These are phyloP conservation scores for Bruguiera parviflora DNA, from an alignment of 345 rosid genomes.

Conservation along the genomic window DNA sequence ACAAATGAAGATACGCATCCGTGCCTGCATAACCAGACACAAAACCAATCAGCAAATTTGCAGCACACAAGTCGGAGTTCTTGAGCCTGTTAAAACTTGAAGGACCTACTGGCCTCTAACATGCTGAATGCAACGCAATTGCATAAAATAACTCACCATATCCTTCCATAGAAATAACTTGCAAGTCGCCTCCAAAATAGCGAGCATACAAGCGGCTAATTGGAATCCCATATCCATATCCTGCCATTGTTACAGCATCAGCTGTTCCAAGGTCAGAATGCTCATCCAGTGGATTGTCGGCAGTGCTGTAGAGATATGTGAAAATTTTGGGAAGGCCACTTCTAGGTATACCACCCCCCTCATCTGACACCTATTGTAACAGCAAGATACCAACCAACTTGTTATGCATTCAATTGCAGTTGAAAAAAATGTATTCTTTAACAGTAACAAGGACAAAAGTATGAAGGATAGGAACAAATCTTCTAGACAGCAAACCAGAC, in stretches of 20 bases:
- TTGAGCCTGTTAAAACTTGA: not conserved
- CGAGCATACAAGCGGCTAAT: slow-evolving; percentile 92
- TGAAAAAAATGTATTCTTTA: too few relatives aligned
- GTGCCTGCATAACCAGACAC: slow-evolving; percentile 44
- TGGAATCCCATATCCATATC: slow-evolving; percentile 91
- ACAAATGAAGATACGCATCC: slow-evolving; percentile 70
- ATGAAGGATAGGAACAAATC: not conserved
- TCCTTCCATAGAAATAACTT: slow-evolving; percentile 95
- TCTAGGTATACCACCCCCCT: slow-evolving; percentile 96
- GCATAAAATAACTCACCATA: slow-evolving; percentile 59
- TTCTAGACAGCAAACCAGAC: not conserved
- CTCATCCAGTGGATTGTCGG: slow-evolving; percentile 77
- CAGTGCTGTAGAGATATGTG: slow-evolving; percentile 93
- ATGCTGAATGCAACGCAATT: not conserved
- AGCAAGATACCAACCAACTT: slow-evolving; percentile 10
- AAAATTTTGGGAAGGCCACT: slow-evolving; percentile 96
- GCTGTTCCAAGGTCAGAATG: slow-evolving; percentile 51
- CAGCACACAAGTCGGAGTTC: not conserved
- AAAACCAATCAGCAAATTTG: not conserved
- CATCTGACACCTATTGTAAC: slow-evolving; percentile 71
- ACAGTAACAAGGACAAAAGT: not conserved
- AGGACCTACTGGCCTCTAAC: not conserved
- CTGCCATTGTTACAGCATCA: slow-evolving; percentile 83
- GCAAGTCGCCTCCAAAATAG: slow-evolving; percentile 96
- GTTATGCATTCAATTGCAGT: not conserved